Evolutionary conservation across 805 yeast species (phyloP), one percentile per base, ranked within the genome.

Genomic region (Kodamaea kakaduensis): DNA sequence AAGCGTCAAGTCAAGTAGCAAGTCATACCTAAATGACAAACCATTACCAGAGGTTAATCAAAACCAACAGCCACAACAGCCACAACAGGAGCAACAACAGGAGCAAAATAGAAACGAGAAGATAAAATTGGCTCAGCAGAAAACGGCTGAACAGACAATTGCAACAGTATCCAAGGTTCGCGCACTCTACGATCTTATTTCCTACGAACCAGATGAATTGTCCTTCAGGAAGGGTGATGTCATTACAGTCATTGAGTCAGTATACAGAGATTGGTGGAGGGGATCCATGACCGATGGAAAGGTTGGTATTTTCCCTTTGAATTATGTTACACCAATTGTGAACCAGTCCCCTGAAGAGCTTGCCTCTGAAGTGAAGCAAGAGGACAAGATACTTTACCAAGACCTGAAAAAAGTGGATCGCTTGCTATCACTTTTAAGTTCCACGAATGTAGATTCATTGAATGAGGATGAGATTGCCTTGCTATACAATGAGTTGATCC

Each of bases 191-290:
- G 96, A 88, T 53, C 68, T 89, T 24, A 65, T 73, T 3, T 77
- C 94, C 2, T 69, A 75, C 28, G 97, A 88, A 50, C 81, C 81
- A 2, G 96, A 89, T 42, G 97, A 93, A 46, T 69, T 90, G 28
- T 79, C 95, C 1, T 90, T 93, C 61, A 69, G 78, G 32, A 80
- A 80, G 50, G 97, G 96, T 25, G 97, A 90, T 53, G 68, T 86
- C 9, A 89, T 90, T 32, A 81, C 82, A 1, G 95, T 93, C 1
- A 68, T 89, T 22, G 97, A 89, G 48, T 72, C 82, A 10, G 95
- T 84, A 5, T 89, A 88, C 56, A 72, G 85, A 43, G 97, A 90
- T 52, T 90, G 98, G 98, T 85, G 96, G 82, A 73, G 86, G 46
- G 98, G 98, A 10, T 76, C 90, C 5, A 61, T 90, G 34, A 56